Base-by-base conservation (phyloP, 176 grass and related monocot genomes). In the Musa beccarii region DNA sequence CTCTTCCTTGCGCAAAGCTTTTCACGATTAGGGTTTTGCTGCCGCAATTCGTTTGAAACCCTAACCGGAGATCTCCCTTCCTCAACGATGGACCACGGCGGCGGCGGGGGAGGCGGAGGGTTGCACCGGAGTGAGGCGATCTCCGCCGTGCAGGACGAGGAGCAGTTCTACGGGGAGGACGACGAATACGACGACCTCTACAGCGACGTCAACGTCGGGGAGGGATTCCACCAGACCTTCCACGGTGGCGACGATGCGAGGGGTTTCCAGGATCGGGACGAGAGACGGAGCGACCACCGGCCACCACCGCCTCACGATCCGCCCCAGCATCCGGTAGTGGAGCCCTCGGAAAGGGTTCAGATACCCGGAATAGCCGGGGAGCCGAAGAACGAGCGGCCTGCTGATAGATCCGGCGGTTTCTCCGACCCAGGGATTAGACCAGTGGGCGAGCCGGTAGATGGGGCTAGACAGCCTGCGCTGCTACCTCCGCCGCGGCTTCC, bases 161-260 rank as follows among this genome's bases (percentile, higher is more conserved):
- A 77, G 59, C 93, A 90, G 84, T 97, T 83, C 81, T 97, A 97
- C 43, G 93, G 84, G 2, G 92, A 97, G 65, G 93, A 97, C 24
- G 93, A 93, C 34, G 92, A 96, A 20, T 77, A 93, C 24, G 90
- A 88, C 21, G 89, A 92, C 73, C 84, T 92, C 80, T 82, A 81
- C 67, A 79, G 79, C 61, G 75, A 65, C 19, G 59, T 77, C 20
- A 77, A 77, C n/a, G 34, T 77, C 43, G 75, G 75, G 10, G 19
- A 77, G 61, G 59, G 75, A 10, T 84, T 83, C 28, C 76, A 81
- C 51, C 81, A 53, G 55, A 14, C 74, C 8, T 59, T 81, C 81
- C 63, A 1, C 8, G 74, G 8, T 14, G 70, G 34, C 80, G 65
- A 49, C 9, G 3, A 69, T 76, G 52, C 54, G 54, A 10, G 54